phyloP scores from a whole-genome alignment of 805 yeast species.

The Sugiyamaella marilandica region DNA sequence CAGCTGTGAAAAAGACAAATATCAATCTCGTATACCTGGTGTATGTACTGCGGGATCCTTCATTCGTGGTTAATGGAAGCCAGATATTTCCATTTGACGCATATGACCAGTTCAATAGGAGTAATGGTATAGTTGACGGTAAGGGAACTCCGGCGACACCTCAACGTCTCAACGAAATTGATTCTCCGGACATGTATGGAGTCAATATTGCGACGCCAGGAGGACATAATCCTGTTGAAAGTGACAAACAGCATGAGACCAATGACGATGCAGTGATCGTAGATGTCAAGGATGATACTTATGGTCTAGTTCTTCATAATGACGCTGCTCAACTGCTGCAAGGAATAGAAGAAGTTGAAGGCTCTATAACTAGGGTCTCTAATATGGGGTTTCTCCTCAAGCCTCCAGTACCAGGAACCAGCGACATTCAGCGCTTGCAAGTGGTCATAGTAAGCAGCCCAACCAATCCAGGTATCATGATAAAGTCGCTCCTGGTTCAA shows the following conservation, averaged over 20 bases:
- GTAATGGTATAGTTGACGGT: background rate
- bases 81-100: constrained; percentile 17
- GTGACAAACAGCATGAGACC: constrained; percentile 10
- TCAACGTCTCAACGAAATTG: constrained; percentile 20
- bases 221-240: constrained; percentile 2
- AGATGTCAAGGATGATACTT: constrained; percentile 30
- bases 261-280: constrained; percentile 25
- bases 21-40: constrained; percentile 14
- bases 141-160: constrained; percentile 22
- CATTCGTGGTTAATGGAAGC: constrained; percentile 15
- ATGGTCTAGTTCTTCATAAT: constrained; percentile 27
- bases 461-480: constrained; percentile 19
- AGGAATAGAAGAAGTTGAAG: constrained; percentile 3
- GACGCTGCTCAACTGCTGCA: constrained; percentile 9
- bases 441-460: constrained; percentile 26
- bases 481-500: constrained; percentile 34
- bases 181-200: constrained; percentile 30
- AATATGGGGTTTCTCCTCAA: constrained; percentile 23
- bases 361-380: constrained; percentile 9
- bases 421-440: constrained; percentile 17
- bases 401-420: constrained; percentile 12
- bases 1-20: background rate
- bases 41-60: constrained; percentile 14
- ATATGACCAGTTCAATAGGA: background rate
- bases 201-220: constrained; percentile 20